A percentile compares a stretch with the other conserved stretches of the same genome.
phyloP scores from a whole-genome alignment of 2,329 filamentous ascomycete species.

The Exophiala sp. region DNA sequence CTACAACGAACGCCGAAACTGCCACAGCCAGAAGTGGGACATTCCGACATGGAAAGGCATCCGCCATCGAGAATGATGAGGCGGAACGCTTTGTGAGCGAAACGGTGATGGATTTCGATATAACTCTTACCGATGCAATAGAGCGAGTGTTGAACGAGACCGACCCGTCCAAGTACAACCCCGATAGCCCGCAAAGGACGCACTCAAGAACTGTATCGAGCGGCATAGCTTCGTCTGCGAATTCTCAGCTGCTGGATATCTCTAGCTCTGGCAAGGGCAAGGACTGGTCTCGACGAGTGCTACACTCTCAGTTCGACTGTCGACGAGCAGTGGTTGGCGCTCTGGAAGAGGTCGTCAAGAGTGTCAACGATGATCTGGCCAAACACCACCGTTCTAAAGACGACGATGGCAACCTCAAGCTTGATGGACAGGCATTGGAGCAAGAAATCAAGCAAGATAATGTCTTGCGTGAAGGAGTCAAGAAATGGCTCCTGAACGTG shows the following conservation, averaged over 20 bases:
- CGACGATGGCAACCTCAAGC: slow-evolving; percentile 34
- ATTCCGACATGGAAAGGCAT: background rate
- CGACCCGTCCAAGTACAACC: slow-evolving; percentile 6
- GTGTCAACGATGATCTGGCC: slow-evolving; percentile 50
- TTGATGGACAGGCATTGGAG: slow-evolving; percentile 10
- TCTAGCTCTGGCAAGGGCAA: slow-evolving; percentile 10
- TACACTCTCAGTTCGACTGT: slow-evolving; percentile 41
- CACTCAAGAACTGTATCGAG: slow-evolving; percentile 21
- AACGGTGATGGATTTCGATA: slow-evolving; percentile 55
- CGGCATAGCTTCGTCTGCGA: slow-evolving; percentile 24
- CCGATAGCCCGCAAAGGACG: slow-evolving; percentile 9
- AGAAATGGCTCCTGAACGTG: slow-evolving; percentile 53
- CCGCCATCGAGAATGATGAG: background rate
- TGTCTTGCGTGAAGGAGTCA: slow-evolving; percentile 54
- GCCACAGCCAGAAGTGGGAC: background rate
- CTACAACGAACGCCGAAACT: background rate
- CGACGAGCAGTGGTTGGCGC: slow-evolving; percentile 55
- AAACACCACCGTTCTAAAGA: slow-evolving; percentile 36
- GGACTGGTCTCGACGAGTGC: slow-evolving; percentile 3
- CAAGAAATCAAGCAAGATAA: slow-evolving; percentile 42
- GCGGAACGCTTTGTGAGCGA: slow-evolving; percentile 48
- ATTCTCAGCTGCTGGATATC: slow-evolving; percentile 28
- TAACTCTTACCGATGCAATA: slow-evolving; percentile 55
- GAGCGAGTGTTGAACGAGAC: slow-evolving; percentile 48
- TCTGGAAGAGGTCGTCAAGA: slow-evolving; percentile 54